Percentiles rank a stretch among this genome's conserved stretches.
Conservation (phyloP, 257 asterid genomes). For the Cynanchum wilfordii region DNA sequence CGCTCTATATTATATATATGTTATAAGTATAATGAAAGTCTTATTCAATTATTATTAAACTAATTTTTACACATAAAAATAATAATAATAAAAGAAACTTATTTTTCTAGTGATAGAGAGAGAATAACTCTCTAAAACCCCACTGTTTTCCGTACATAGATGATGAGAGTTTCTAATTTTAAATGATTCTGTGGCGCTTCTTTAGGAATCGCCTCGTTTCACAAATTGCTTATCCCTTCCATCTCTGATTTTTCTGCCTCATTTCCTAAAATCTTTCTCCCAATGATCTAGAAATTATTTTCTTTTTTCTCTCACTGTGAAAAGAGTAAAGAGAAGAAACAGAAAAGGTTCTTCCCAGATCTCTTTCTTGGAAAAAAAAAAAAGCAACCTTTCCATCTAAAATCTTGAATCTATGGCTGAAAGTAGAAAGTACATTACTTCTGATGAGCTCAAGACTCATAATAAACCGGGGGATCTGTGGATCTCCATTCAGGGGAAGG, state of each 20-base stretch:
- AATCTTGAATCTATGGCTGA: slow-evolving; percentile 36
- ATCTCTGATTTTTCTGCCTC: not conserved
- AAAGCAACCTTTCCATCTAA: no score
- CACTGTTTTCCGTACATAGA: not conserved
- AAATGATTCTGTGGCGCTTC: slow-evolving; percentile 23
- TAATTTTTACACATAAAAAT: no score
- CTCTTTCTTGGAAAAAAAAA: slow-evolving; percentile 18
- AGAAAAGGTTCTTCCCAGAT: slow-evolving; percentile 20
- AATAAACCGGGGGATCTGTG: slow-evolving; percentile 74
- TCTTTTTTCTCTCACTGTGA: not conserved
- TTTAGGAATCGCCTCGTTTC: slow-evolving; percentile 11
- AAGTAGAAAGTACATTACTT: slow-evolving; percentile 46
- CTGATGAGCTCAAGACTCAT: slow-evolving; percentile 69
- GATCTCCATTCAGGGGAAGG: slow-evolving; percentile 88
- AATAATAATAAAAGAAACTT: no score
- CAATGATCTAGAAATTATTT: slow-evolving; percentile 4
- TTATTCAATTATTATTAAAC: no score
- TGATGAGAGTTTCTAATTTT: not conserved
- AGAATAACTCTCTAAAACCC: no score
- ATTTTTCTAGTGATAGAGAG: no score
- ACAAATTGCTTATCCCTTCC: not conserved
- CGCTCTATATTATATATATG: no score
- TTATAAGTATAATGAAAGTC: no score
- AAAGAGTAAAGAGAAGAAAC: not conserved
- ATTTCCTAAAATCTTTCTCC: not conserved